A percentile compares a stretch with the other conserved stretches of the same genome.
Conservation (phyloP, 495 filamentous ascomycete genomes). For the Penicillium canescens region DNA sequence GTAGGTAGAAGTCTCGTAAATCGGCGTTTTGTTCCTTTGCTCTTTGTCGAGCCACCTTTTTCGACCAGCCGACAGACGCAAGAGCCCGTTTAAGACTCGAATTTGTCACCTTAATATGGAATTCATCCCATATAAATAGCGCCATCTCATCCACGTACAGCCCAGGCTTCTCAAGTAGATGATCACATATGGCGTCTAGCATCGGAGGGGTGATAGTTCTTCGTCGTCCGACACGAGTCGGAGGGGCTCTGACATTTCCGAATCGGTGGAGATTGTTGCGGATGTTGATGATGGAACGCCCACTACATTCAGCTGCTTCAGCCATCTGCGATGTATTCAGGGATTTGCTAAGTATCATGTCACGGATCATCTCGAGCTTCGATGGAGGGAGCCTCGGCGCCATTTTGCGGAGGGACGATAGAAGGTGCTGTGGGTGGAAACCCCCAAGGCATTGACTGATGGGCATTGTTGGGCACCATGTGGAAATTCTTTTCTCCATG, state of each 20-base stretch:
- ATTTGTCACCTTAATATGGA: too few species aligned
- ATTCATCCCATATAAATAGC: too few species aligned
- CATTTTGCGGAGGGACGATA: too few species aligned
- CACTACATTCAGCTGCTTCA: neutral
- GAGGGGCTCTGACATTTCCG: constrained; percentile 4
- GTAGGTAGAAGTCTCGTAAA: too few species aligned
- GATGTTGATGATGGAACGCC: constrained; percentile 3
- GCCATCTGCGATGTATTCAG: neutral
- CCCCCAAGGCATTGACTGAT: neutral
- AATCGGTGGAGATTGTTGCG: neutral
- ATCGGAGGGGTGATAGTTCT: neutral
- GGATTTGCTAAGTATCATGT: neutral
- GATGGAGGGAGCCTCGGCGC: too few species aligned
- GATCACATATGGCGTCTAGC: constrained; percentile 1
- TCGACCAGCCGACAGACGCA: too few species aligned
- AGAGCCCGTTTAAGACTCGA: too few species aligned
- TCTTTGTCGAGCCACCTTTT: too few species aligned
- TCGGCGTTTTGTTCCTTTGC: too few species aligned
- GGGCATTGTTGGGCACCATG: neutral
- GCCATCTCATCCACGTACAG: too few species aligned
- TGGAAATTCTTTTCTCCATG: constrained; percentile 4
- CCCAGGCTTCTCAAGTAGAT: too few species aligned
- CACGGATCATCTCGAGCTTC: too few species aligned
- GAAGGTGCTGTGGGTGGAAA: neutral
- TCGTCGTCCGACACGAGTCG: neutral